phyloP scores from a whole-genome alignment of 768 basidiomycete genomes.

The Agaricus bisporus region DNA sequence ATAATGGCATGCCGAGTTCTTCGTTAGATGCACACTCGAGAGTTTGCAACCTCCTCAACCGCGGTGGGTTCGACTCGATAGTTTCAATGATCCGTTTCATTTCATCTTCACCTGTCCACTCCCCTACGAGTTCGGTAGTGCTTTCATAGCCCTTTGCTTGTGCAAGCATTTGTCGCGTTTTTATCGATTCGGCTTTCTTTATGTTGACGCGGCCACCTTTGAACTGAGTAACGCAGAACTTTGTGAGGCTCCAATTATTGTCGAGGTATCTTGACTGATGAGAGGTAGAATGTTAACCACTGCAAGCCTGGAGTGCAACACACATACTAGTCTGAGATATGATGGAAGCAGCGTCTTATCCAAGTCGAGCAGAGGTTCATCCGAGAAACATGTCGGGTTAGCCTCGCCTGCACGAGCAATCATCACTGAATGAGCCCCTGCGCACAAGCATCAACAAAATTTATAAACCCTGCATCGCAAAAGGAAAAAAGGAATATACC shows the following conservation, averaged over 20 bases:
- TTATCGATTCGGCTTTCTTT: slow-evolving; percentile 54
- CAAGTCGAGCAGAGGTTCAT: slow-evolving; percentile 60
- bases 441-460: slow-evolving; percentile 24
- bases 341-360: slow-evolving; percentile 64
- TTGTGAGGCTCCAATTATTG: slow-evolving; percentile 80
- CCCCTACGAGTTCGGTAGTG: slow-evolving; percentile 43
- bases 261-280: slow-evolving; percentile 67
- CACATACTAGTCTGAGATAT: slow-evolving; percentile 64
- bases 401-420: slow-evolving; percentile 92
- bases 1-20: slow-evolving; percentile 12
- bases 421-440: slow-evolving; percentile 84
- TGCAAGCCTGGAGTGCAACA: neutral
- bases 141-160: slow-evolving; percentile 59
- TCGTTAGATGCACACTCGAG: slow-evolving; percentile 11
- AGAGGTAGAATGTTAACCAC: neutral
- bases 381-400: slow-evolving; percentile 85
- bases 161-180: slow-evolving; percentile 45
- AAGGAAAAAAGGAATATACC: slow-evolving; percentile 34
- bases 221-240: slow-evolving; percentile 84
- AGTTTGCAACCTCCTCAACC: slow-evolving; percentile 27
- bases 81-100: slow-evolving; percentile 46
- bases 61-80: slow-evolving; percentile 41
- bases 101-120: slow-evolving; percentile 58
- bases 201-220: slow-evolving; percentile 54
- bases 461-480: neutral